Conservation (phyloP, 2,329 filamentous ascomycete genomes). For the Aspergillus hortae region DNA sequence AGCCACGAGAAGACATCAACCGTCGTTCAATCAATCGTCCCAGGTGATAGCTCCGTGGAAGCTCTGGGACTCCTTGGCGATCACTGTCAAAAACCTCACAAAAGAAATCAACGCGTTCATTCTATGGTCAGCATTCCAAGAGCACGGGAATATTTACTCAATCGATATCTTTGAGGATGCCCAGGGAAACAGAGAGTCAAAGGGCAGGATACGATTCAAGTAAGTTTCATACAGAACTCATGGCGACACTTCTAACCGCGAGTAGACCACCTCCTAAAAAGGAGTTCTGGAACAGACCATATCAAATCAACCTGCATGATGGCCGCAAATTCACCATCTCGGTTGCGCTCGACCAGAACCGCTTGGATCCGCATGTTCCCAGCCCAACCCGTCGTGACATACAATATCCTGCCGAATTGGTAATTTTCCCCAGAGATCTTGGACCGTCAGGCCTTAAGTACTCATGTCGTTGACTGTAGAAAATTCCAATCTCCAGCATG, state of each 20-base stretch:
- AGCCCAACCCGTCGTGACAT: conserved; percentile 34
- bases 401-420: conserved; percentile 33
- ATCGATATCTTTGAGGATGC: conserved; percentile 55
- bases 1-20: neutral
- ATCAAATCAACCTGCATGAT: conserved; percentile 25
- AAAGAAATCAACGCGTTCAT: conserved; percentile 30
- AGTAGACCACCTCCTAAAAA: conserved; percentile 49
- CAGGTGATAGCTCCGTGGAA: conserved; percentile 31
- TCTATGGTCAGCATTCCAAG: conserved; percentile 52
- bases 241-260: neutral
- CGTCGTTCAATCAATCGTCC: conserved; percentile 2
- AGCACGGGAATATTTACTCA: conserved; percentile 51
- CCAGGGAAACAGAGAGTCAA: conserved; percentile 37
- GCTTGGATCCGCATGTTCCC: conserved; percentile 17
- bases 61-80: conserved; percentile 35
- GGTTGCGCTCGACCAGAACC: conserved; percentile 23
- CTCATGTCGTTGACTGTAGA: conserved; percentile 22
- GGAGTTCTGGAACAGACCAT: conserved; percentile 49
- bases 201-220: conserved; percentile 54
- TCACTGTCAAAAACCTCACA: conserved; percentile 37
- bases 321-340: conserved; percentile 18
- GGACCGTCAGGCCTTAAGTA: neutral
- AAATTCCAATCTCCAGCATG: conserved; percentile 46
- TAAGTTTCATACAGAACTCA: conserved; percentile 14
- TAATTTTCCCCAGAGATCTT: conserved; percentile 22